Evolutionary conservation across 2,329 filamentous ascomycete species (phyloP), one percentile per base, ranked within the genome.

Genomic region (Epichloe gansuensis): DNA sequence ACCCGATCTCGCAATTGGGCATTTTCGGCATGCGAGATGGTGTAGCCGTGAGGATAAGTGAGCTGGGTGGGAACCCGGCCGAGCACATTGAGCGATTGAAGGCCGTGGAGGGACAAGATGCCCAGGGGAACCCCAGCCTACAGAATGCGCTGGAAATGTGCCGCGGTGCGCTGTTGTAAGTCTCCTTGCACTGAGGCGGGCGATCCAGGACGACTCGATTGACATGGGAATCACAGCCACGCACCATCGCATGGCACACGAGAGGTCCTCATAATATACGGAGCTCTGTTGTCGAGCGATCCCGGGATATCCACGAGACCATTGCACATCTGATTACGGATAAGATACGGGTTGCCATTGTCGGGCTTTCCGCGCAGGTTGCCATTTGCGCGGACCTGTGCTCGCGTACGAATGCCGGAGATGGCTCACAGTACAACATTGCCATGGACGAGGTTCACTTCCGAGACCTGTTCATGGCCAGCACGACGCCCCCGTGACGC

Each of bases 81-180:
- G 88, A 94, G 55, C 93, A 97, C 66, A 80, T 96, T 53, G 81
- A 85, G 57, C 84, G 83, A 50, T 76, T 98, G 54, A 78, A 85
- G 63, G 76, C 72, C 1, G 75, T 91, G 59, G 78, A 82, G 62
- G 73, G 80, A 5, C 70, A 79, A 62, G 82, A 91, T 63, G 80
- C 86, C 13, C 79, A 85, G 63, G 86, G 88, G 42, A 82, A 83
- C 58, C 85, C 88, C 15, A 90, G 85, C 67, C 68, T 98, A 57
- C 93, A 98, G 68, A 98, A 98, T 68, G 91, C 91, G 4, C 76
- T 98, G 49, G 91, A 98, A 68, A 94, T 98, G 87, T 89, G 88
- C 55, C 81, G 93, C 52, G 93, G 90, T 51, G 85, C 86, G 38
- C 74, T 98, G n/a, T 96, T 87, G 83, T 86, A 73, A 57, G 78